Evolutionary conservation across 805 yeast species (phyloP).

Genomic region (Myxozyma geophila): DNA sequence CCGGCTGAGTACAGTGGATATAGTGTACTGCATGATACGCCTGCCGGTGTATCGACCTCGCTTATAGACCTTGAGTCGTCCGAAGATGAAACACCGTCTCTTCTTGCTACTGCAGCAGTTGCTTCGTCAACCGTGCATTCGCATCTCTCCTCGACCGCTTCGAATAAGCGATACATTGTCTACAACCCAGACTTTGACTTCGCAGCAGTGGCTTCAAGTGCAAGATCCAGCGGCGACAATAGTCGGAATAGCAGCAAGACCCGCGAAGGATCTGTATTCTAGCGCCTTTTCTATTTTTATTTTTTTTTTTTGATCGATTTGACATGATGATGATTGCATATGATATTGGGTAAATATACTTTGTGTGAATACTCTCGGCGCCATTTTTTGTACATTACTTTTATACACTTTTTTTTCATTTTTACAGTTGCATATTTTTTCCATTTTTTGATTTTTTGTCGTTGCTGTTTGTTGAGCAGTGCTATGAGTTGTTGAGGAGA

Average conservation of each 20-base stretch:
- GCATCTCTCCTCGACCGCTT: slow-evolving; percentile 7
- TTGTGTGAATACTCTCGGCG: not conserved
- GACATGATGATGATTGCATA: not conserved
- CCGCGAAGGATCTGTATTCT: slow-evolving; percentile 1
- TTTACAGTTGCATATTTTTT: not conserved
- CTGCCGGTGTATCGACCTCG: slow-evolving; percentile 23
- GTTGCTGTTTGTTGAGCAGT: not conserved
- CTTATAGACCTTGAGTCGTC: slow-evolving; percentile 33
- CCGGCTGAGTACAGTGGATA: slow-evolving; percentile 28
- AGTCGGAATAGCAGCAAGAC: slow-evolving; percentile 2
- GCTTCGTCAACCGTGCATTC: not conserved
- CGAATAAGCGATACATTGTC: slow-evolving; percentile 23
- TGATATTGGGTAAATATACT: not conserved
- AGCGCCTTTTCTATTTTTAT: not conserved
- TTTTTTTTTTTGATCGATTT: not conserved
- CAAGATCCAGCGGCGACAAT: not conserved
- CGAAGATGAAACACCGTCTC: slow-evolving; percentile 19
- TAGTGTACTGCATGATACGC: slow-evolving; percentile 22
- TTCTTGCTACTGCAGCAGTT: not conserved
- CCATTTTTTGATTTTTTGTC: not conserved
- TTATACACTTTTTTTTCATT: not conserved
- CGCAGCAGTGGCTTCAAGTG: not conserved
- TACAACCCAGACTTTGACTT: slow-evolving; percentile 21
- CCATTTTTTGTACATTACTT: not conserved
- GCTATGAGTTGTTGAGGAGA: not conserved